Evolutionary conservation across 1,139 yeast species (phyloP), one percentile per base, ranked within the genome.

Genomic region (Candida sanyaensis): DNA sequence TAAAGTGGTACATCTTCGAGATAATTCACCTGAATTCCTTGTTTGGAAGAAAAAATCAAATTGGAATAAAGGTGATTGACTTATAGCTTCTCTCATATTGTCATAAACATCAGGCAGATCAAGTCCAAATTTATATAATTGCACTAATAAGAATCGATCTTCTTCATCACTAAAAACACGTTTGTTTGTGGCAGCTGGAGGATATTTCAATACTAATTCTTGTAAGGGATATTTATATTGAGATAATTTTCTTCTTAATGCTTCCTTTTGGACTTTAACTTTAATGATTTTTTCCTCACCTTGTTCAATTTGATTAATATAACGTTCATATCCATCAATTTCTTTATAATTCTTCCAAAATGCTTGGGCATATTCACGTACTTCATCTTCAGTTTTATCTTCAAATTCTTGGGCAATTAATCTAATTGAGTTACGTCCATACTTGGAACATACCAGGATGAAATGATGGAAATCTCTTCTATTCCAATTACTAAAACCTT

Each of bases 1-100:
- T 53, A 88, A 68, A 0, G 92, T 84, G 46, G 77, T 77, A 51
- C 89, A 82, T 58, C 96, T 74, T 68, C 93, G 79, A 11, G 83
- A 75, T 38, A 87, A 66, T 61, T 87, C 95, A 6, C 80, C 70
- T 0, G 83, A 69, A 24, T 81, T 81, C 62, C 93, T 75, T 49
- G 88, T 81, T 55, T 83, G 89, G 58, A 87, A 75, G 67, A 85
- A 87, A 59, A 81, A 86, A 62, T 88, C 92, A 62, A 83, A 78
- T 56, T 84, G 81, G 66, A 84, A 85, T 55, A 84, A 66, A 7
- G 84, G 83, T 33, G 83, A 80, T 44, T 76, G 77, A 52, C 85
- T 71, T 43, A 87, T 83, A 34, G 81, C 79, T 48, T 81, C 84
- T 52, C 83, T 75, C 41, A 86, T 80, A 49, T 78, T 60, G 42